Conservation (phyloP, 306 rosid genomes). For the Astragalus membranaceus region DNA sequence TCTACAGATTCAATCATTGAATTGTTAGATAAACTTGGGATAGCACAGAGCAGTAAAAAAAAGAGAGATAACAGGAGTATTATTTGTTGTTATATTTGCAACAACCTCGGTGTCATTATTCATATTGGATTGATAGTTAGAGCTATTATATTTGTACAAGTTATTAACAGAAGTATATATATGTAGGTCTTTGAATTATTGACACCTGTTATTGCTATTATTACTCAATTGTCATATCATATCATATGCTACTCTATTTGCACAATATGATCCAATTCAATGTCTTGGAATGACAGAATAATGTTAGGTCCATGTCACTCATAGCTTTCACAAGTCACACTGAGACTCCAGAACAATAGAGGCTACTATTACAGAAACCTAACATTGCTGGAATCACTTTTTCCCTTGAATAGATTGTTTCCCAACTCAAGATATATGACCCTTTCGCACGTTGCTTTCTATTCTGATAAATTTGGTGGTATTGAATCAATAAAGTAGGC, state of each 20-base stretch:
- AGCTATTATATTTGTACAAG: not conserved
- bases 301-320: slow-evolving; percentile 11
- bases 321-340: not conserved
- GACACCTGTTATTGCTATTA: not conserved
- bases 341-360: not conserved
- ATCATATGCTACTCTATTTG: not conserved
- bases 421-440: slow-evolving; percentile 22
- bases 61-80: not conserved
- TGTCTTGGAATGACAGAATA: slow-evolving; percentile 15
- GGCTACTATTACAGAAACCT: slow-evolving; percentile 4
- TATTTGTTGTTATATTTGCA: not conserved
- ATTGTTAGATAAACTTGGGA: not conserved
- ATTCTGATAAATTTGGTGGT: slow-evolving; percentile 35
- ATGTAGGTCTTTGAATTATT: not conserved
- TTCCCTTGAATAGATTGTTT: slow-evolving; percentile 18
- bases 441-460: not conserved
- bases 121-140: slow-evolving; percentile 6
- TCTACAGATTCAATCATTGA: slow-evolving; percentile 31
- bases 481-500: slow-evolving; percentile 23
- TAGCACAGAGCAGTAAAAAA: not conserved
- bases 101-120: not conserved
- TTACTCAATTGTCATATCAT: not conserved
- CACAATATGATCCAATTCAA: not conserved
- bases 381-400: slow-evolving; percentile 16
- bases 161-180: not conserved